Percentiles rank a stretch among this genome's conserved stretches.
Evolutionary conservation across 2,329 filamentous ascomycete genomes (phyloP).

Genomic region (Pseudogymnoascus sp.): DNA sequence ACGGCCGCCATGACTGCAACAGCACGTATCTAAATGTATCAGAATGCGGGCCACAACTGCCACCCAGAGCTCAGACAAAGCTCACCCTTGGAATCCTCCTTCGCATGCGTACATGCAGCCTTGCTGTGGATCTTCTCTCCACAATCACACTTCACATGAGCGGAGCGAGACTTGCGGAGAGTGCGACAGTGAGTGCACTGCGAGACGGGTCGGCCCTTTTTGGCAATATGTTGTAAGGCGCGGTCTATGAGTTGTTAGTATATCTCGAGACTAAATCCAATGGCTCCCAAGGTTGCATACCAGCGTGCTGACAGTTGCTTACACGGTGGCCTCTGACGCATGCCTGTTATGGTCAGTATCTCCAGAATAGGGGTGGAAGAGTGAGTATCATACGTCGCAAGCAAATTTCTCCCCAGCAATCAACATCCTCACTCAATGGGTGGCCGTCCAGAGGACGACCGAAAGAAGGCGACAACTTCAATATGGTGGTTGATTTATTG

Average conservation of each 20-base stretch:
- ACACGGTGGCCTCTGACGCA: constrained; percentile 98
- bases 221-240: constrained; percentile 88
- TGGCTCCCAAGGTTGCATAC: constrained; percentile 48
- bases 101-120: constrained; percentile 48
- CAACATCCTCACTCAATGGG: constrained; percentile 50
- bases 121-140: constrained; percentile 72
- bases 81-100: constrained; percentile 40
- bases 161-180: constrained; percentile 90
- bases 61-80: constrained; percentile 21
- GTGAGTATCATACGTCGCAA: constrained; percentile 61
- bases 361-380: not conserved
- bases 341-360: constrained; percentile 14
- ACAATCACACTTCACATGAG: constrained; percentile 95
- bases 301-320: constrained; percentile 94
- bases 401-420: constrained; percentile 96
- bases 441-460: constrained; percentile 21
- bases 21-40: constrained; percentile 52
- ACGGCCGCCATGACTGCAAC: constrained; percentile 61
- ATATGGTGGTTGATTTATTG: constrained; percentile 17
- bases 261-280: constrained; percentile 15
- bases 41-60: constrained; percentile 19
- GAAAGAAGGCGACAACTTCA: constrained; percentile 19
- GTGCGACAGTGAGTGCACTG: constrained; percentile 96
- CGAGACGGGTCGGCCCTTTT: constrained; percentile 93
- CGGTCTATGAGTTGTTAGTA: constrained; percentile 55